Base-by-base conservation (phyloP, 83 land plant genomes). In the Thuja plicata region DNA sequence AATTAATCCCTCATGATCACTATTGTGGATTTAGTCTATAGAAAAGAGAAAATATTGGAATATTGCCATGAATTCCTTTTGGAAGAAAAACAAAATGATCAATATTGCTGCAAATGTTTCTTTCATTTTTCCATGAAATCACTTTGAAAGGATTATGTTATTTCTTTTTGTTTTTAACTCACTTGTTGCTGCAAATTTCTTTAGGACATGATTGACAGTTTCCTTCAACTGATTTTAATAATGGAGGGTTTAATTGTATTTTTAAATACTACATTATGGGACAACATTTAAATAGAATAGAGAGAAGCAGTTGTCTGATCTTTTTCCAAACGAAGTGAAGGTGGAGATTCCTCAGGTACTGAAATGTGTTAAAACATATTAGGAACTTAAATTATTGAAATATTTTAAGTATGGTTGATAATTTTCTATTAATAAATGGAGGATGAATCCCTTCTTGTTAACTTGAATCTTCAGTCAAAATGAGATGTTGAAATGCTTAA, bases 271-370 rank as follows among this genome's bases (percentile, higher is more conserved):
- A 45, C 92, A 94, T 95, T 91, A 92, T 60, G 66, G 66, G 79
- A 92, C 90, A 79, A 60, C 19, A 21, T 62, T 90, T 88, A 92
- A 92, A 81, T 91, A 92, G 90, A 94, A 88, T 84, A 95, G 93
- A 90, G 99, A 98, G 78, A 98, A 95, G 89, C 94, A 93, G 86
- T 92, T 98, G 5, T 88, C 92, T 19, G 93, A 92, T 55, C 94
- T 97, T 40, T 97, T 98, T 85, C 99, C 99, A 16, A 98, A 95
- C 89, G 97, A 97, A 94, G 93, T 98, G 60, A 92, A 89, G 12
- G 89, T 98, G 83, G 97, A 97, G 78, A 76, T 92, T 86, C 99
- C 99, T 37, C 97, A 97, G 96, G 99, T 98, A 89, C 30, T 70
- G 60, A 60, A 60, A 60, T 16, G 85, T 37, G 11, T 88, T 21